phyloP scores from a whole-genome alignment of 1,284 basidiomycete genomes.

The Heterobasidion occidentale region DNA sequence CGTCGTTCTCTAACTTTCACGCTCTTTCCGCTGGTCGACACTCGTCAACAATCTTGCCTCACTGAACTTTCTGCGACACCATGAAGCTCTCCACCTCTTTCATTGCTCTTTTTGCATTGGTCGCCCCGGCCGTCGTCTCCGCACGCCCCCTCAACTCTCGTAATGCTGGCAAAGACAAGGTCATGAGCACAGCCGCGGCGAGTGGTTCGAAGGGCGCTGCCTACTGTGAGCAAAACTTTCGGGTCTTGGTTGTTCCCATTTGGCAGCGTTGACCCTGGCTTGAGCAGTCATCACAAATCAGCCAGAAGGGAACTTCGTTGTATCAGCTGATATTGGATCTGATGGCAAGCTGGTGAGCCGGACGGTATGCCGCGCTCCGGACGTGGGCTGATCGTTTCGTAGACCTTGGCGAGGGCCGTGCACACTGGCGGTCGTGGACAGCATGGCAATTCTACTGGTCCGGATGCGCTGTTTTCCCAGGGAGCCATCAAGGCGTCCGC shows the following conservation, averaged over 20 bases:
- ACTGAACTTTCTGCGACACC: background rate
- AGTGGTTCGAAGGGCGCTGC: slow-evolving; percentile 1
- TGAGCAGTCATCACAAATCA: slow-evolving; percentile 7
- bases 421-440: slow-evolving; percentile 31
- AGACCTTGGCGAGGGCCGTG: slow-evolving; percentile 27
- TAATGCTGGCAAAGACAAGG: background rate
- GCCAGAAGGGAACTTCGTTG: slow-evolving; percentile 8
- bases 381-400: background rate
- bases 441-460: slow-evolving; percentile 28
- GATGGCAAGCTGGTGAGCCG: slow-evolving; percentile 8
- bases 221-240: slow-evolving; percentile 5
- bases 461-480: slow-evolving; percentile 41
- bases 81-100: slow-evolving; percentile 6
- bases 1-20: background rate
- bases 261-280: background rate
- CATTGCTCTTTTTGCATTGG: background rate
- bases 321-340: slow-evolving; percentile 5
- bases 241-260: background rate
- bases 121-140: background rate
- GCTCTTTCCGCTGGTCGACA: background rate
- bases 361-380: background rate
- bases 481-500: slow-evolving; percentile 35
- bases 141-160: slow-evolving; percentile 1
- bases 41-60: background rate
- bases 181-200: slow-evolving; percentile 4